phyloP scores from a whole-genome alignment of 2,329 filamentous ascomycete genomes.

The Xylaria digitata region DNA sequence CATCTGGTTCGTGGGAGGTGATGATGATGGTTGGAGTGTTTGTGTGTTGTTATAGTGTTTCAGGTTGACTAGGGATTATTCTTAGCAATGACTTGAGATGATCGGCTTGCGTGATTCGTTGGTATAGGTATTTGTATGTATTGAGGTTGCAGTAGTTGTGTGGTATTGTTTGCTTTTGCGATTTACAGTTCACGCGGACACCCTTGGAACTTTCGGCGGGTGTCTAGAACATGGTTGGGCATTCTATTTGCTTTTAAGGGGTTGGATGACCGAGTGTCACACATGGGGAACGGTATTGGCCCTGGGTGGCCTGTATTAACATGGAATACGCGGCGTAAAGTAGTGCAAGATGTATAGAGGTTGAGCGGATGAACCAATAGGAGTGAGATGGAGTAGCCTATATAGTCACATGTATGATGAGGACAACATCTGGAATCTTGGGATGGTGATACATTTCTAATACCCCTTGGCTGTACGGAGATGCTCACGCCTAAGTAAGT shows the following conservation, averaged over 20 bases:
- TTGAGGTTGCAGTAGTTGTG: slow-evolving; percentile 13
- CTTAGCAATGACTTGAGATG: slow-evolving; percentile 23
- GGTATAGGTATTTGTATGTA: not conserved
- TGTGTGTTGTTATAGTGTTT: slow-evolving; percentile 23
- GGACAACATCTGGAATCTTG: not conserved
- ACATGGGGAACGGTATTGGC: slow-evolving; percentile 7
- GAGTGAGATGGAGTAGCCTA: not conserved
- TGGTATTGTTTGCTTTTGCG: slow-evolving; percentile 9
- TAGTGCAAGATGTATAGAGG: not conserved
- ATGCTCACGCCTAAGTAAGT: not conserved
- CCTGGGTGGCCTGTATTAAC: slow-evolving; percentile 11
- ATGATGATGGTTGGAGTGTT: slow-evolving; percentile 8
- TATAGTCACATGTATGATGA: slow-evolving; percentile 2
- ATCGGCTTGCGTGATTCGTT: slow-evolving; percentile 9
- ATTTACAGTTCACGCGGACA: slow-evolving; percentile 6
- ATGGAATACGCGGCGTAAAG: slow-evolving; percentile 16
- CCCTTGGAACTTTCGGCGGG: not conserved
- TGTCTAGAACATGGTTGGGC: not conserved
- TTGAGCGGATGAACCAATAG: not conserved
- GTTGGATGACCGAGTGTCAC: slow-evolving; percentile 10
- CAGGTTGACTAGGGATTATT: slow-evolving; percentile 31
- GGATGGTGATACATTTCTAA: slow-evolving; percentile 3
- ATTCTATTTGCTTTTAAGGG: not conserved
- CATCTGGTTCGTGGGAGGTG: slow-evolving; percentile 28
- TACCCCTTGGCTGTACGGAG: not conserved